A percentile compares a stretch with the other conserved stretches of the same genome.
Evolutionary conservation across 2,329 filamentous ascomycete genomes (phyloP).

Genomic region (Emydomyces testavorans): DNA sequence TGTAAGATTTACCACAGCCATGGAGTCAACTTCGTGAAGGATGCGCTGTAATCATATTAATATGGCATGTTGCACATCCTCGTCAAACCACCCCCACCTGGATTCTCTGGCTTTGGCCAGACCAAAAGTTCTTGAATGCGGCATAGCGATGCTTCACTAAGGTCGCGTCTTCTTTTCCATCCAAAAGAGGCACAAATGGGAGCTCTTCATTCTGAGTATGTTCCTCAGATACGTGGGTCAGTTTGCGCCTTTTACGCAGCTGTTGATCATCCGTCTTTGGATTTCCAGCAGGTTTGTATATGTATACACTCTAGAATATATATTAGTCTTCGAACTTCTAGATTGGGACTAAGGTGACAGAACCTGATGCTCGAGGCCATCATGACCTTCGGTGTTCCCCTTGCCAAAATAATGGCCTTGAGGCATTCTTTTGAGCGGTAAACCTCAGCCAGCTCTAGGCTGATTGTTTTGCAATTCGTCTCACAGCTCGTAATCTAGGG

Average conservation of each 20-base stretch:
- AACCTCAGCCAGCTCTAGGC: neutral
- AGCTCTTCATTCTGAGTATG: conserved; percentile 14
- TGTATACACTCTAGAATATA: conserved; percentile 46
- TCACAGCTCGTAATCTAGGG: neutral
- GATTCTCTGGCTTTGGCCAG: conserved; percentile 30
- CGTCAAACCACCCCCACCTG: conserved; percentile 22
- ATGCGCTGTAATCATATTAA: conserved; percentile 18
- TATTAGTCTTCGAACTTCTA: conserved; percentile 2
- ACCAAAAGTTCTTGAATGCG: conserved; percentile 32
- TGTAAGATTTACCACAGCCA: conserved; percentile 29
- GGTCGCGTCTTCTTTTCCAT: conserved; percentile 28
- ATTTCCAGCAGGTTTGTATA: conserved; percentile 46
- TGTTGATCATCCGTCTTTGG: conserved; percentile 29
- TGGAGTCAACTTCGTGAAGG: conserved; percentile 31
- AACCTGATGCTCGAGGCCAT: conserved; percentile 20
- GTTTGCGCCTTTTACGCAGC: conserved; percentile 48
- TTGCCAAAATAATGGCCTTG: neutral
- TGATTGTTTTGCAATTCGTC: neutral
- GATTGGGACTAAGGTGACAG: conserved; percentile 21
- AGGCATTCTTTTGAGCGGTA: neutral
- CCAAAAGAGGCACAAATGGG: conserved; percentile 31
- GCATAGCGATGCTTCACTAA: conserved; percentile 28
- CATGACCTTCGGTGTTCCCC: neutral
- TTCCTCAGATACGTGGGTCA: conserved; percentile 30
- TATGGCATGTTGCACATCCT: neutral